Evolutionary conservation across 805 yeast species (phyloP).

Genomic region (Aciculoconidium aculeatum): DNA sequence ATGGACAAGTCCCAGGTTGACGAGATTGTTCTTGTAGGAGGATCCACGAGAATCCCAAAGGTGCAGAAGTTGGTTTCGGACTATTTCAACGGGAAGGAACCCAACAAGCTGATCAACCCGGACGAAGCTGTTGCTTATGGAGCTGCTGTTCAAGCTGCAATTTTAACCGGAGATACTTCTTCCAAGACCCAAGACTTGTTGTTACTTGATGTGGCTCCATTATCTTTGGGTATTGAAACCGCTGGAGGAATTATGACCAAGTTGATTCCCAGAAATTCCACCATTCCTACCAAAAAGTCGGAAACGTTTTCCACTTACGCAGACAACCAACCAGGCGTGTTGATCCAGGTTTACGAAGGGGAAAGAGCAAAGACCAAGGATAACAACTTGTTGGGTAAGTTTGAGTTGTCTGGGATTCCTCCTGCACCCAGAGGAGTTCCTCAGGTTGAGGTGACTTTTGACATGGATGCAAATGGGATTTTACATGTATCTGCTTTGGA

Average conservation of each 20-base stretch:
- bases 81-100: constrained; percentile 90
- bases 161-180: constrained; percentile 78
- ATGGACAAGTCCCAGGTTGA: constrained; percentile 81
- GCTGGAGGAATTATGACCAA: constrained; percentile 98
- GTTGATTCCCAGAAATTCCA: constrained; percentile 88
- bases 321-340: constrained; percentile 92
- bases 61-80: constrained; percentile 89
- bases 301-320: constrained; percentile 95
- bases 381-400: constrained; percentile 83
- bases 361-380: constrained; percentile 94
- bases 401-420: constrained; percentile 81
- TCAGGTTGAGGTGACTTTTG: constrained; percentile 86
- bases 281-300: constrained; percentile 92
- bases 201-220: constrained; percentile 87
- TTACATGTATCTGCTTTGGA: constrained; percentile 83
- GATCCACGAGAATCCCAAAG: constrained; percentile 99
- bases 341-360: constrained; percentile 93
- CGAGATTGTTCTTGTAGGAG: constrained; percentile 97
- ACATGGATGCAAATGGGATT: constrained; percentile 81
- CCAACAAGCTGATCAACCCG: constrained; percentile 96
- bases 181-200: constrained; percentile 46
- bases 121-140: constrained; percentile 99
- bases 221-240: constrained; percentile 93
- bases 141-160: constrained; percentile 99
- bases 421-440: constrained; percentile 92